Evolutionary conservation across 2,329 filamentous ascomycete genomes (phyloP).

Genomic region (Fusarium foetens): DNA sequence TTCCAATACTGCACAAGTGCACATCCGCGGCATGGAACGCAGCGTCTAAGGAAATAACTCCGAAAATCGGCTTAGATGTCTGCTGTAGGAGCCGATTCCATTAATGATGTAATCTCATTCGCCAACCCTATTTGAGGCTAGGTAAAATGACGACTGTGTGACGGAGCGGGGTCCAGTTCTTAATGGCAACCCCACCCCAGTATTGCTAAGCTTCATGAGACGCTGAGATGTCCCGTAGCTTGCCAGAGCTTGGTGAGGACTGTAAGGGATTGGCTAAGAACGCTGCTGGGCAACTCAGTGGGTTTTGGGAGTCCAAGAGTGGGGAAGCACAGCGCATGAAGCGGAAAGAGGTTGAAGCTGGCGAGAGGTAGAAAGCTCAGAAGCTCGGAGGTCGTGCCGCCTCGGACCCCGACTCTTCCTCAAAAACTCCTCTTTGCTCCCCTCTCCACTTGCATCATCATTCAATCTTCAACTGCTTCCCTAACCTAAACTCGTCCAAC

Average conservation of each 20-base stretch:
- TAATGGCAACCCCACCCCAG: constrained; percentile 31
- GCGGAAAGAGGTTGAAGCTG: constrained; percentile 12
- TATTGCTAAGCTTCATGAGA: constrained; percentile 19
- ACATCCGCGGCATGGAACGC: neutral
- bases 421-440: constrained; percentile 42
- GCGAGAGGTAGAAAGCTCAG: constrained; percentile 14
- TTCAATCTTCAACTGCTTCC: constrained; percentile 34
- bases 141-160: constrained; percentile 39
- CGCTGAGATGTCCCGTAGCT: constrained; percentile 27
- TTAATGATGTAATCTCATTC: constrained; percentile 44
- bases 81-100: neutral
- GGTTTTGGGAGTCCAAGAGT: neutral
- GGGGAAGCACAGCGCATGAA: constrained; percentile 6
- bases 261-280: constrained; percentile 27
- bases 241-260: constrained; percentile 18
- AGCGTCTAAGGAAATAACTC: constrained; percentile 10
- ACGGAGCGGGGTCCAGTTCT: constrained; percentile 34
- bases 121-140: constrained; percentile 34
- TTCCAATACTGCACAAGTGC: neutral
- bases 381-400: constrained; percentile 26
- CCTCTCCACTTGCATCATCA: constrained; percentile 41
- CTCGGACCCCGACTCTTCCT: constrained; percentile 41
- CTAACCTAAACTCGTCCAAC: constrained; percentile 17
- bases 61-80: constrained; percentile 31
- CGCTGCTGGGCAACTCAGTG: neutral